These are phyloP conservation scores for Nemania sp. DNA, from an alignment of 2,329 filamentous ascomycete genomes.

Conservation along the genomic window DNA sequence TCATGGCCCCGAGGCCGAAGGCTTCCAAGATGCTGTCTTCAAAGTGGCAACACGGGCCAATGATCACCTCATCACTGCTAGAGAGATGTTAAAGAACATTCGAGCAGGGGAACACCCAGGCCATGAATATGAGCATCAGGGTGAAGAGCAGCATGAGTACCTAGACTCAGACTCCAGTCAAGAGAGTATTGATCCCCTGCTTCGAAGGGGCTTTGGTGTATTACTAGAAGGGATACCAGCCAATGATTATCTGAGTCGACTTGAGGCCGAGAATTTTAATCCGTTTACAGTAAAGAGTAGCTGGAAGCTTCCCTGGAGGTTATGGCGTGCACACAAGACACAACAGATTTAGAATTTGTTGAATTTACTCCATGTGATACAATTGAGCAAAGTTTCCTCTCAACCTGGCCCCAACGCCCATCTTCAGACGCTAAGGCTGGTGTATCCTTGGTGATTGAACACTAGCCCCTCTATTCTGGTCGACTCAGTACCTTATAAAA, in stretches of 20 bases:
- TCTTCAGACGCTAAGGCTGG: no score
- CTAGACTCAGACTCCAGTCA: slow-evolving; percentile 50
- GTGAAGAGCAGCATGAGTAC: slow-evolving; percentile 76
- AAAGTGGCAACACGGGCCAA: slow-evolving; percentile 92
- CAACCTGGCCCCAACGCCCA: background rate
- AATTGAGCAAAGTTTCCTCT: background rate
- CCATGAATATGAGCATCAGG: slow-evolving; percentile 89
- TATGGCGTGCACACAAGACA: slow-evolving; percentile 66
- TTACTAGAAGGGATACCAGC: slow-evolving; percentile 84
- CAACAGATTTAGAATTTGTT: slow-evolving; percentile 57
- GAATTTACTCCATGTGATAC: background rate
- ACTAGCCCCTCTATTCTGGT: no score
- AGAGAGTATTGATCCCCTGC: slow-evolving; percentile 55
- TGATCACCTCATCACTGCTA: slow-evolving; percentile 92
- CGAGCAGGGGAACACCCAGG: slow-evolving; percentile 78
- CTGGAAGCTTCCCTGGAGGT: slow-evolving; percentile 89
- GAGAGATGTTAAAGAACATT: slow-evolving; percentile 89
- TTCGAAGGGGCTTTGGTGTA: slow-evolving; percentile 78
- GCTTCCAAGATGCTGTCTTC: slow-evolving; percentile 90
- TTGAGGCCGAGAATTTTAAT: slow-evolving; percentile 89
- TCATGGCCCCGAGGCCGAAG: slow-evolving; percentile 79
- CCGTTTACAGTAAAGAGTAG: slow-evolving; percentile 74
- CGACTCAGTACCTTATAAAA: no score
- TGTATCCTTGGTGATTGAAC: no score
- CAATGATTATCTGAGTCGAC: slow-evolving; percentile 78